Evolutionary conservation across 805 yeast genomes (phyloP).

Genomic region (Zygoascus tannicola): DNA sequence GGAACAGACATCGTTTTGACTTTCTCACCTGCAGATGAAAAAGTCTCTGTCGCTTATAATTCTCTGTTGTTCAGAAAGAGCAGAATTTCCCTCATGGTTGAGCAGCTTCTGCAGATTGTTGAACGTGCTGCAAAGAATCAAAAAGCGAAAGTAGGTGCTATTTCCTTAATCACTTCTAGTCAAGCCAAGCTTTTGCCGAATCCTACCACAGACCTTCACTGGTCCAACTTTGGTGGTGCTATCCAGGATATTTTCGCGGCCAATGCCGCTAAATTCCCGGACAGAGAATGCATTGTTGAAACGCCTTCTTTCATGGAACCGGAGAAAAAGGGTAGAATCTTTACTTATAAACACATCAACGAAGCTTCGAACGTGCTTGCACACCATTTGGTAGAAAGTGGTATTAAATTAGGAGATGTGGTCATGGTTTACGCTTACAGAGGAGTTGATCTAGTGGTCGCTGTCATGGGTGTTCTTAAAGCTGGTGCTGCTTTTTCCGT

Average conservation of each 20-base stretch:
- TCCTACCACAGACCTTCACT: constrained; percentile 78
- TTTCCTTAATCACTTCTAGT: constrained; percentile 58
- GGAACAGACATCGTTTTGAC: constrained; percentile 47
- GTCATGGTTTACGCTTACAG: constrained; percentile 97
- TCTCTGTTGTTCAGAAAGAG: constrained; percentile 60
- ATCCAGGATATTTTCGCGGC: constrained; percentile 91
- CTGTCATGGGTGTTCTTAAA: constrained; percentile 95
- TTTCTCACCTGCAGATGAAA: constrained; percentile 23
- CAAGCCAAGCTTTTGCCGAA: constrained; percentile 65
- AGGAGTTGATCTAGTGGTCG: constrained; percentile 93
- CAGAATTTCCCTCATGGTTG: constrained; percentile 60
- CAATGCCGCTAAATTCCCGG: constrained; percentile 79
- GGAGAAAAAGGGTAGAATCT: constrained; percentile 49
- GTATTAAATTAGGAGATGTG: constrained; percentile 83
- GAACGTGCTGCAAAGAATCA: constrained; percentile 28
- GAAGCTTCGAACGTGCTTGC: constrained; percentile 91
- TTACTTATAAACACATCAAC: constrained; percentile 80
- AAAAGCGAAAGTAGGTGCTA: constrained; percentile 36
- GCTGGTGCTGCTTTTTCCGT: constrained; percentile 99
- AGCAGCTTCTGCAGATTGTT: constrained; percentile 54
- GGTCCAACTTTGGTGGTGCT: constrained; percentile 88
- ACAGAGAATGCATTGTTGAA: constrained; percentile 85
- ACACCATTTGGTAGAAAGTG: constrained; percentile 70
- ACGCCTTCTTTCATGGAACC: constrained; percentile 54
- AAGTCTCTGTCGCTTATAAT: constrained; percentile 54